Percentiles rank a stretch among this genome's conserved stretches.
Conservation (phyloP, 2,329 filamentous ascomycete species). For the Monosporascus sp. region DNA sequence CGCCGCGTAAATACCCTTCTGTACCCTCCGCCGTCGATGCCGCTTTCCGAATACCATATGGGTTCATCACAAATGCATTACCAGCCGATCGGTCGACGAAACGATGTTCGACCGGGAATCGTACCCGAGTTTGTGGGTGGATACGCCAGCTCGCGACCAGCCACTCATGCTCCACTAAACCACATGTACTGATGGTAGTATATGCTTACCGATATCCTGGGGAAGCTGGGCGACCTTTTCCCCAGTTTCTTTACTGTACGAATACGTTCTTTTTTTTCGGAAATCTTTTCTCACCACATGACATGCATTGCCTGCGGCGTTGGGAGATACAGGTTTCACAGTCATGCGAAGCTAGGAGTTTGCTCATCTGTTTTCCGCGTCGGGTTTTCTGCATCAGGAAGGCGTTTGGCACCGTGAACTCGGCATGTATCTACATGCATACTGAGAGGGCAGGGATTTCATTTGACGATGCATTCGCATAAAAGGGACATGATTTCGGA, state of each 20-base stretch:
- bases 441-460: background rate
- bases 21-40: slow-evolving; percentile 76
- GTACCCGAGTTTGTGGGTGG: slow-evolving; percentile 54
- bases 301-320: slow-evolving; percentile 25
- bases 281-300: slow-evolving; percentile 6
- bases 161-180: background rate
- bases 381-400: background rate
- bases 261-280: slow-evolving; percentile 6
- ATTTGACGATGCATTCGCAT: background rate
- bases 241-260: background rate
- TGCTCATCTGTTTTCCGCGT: background rate
- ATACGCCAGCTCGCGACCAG: slow-evolving; percentile 15
- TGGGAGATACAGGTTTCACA: background rate
- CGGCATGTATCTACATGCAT: background rate
- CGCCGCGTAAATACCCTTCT: slow-evolving; percentile 86
- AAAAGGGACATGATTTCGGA: background rate
- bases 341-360: background rate
- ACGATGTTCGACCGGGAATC: slow-evolving; percentile 63
- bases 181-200: slow-evolving; percentile 12
- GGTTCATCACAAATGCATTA: slow-evolving; percentile 75
- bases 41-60: slow-evolving; percentile 69
- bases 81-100: slow-evolving; percentile 66
- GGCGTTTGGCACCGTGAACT: background rate
- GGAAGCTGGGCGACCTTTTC: background rate
- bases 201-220: background rate